Base-by-base conservation (phyloP, 2,329 filamentous ascomycete species). In the Cucurbitaria berberidis region DNA sequence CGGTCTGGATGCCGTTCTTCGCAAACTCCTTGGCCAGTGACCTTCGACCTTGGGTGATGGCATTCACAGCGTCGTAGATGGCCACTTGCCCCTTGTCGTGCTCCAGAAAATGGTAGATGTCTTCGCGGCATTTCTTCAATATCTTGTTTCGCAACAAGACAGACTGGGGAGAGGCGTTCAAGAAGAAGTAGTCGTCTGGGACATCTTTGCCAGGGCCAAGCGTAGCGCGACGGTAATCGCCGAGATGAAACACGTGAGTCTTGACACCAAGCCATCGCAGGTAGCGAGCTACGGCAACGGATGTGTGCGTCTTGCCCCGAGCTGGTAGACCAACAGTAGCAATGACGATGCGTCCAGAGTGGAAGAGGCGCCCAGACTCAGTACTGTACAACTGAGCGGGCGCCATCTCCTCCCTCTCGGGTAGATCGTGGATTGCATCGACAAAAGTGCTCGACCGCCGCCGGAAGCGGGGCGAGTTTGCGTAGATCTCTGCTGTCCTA, bases 61-160 rank as follows among this genome's bases (percentile, higher is more conserved):
- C 93, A 68, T 99, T 99, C 16, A 99, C 96, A 24, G 96, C 95
- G 76, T 99, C 95, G 73, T 98, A 99, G 55, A 99, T 98, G 50
- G 95, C 95, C 49, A 99, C 93, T 72, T 99, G 95, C 11, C 95
- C 95, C 66, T 98, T 98, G 70, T 98, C 95, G 64, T 97, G 90
- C 68, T 98, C 96, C 39, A 99, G 80, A 82, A 96, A 99, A 49
- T 89, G 88, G 70, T 97, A 96, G 51, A 99, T 97, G 69, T 99
- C 95, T 72, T 98, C 93, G 53, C 95, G 87, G 66, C 95, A 99
- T 74, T 96, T 96, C 78, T 97, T 96, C 18, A 99, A 82, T 47
- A 99, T 99, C 80, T 97, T 97, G 75, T 98, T 95, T 29, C 95
- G 87, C 44, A 99, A 80, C 62, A 98, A 86, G n/a, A 98, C 90